phyloP scores from a whole-genome alignment of 108 stramenopile genomes.

The Cyclotella atomus region DNA sequence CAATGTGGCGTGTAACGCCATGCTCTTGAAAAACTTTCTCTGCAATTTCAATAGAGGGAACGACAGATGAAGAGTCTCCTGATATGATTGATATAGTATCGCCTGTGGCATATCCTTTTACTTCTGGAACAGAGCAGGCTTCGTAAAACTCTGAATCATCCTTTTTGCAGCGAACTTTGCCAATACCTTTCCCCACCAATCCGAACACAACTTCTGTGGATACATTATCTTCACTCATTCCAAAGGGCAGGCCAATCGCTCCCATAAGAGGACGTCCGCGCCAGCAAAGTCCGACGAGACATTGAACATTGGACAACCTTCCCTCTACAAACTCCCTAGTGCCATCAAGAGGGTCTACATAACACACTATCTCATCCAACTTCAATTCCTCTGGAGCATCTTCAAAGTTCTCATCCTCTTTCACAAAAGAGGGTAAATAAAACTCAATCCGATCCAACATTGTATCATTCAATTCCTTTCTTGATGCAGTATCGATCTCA shows the following conservation, averaged over 20 bases:
- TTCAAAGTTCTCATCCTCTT: not conserved
- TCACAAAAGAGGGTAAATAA: conserved; percentile 3
- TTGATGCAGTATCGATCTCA: not conserved
- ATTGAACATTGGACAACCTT: conserved; percentile 65
- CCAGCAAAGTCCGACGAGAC: conserved; percentile 61
- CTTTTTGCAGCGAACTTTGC: conserved; percentile 18
- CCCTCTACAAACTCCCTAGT: conserved; percentile 87
- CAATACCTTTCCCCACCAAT: conserved; percentile 48
- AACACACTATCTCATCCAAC: conserved; percentile 33
- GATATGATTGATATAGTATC: conserved; percentile 46
- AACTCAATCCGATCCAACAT: not conserved
- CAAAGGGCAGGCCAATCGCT: conserved; percentile 69
- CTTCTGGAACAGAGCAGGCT: not conserved
- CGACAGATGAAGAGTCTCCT: conserved; percentile 50
- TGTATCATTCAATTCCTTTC: conserved; percentile 6
- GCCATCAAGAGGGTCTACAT: conserved; percentile 82
- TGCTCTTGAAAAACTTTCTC: not conserved
- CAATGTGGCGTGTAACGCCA: conserved; percentile 26
- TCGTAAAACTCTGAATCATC: not conserved
- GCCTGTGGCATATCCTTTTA: conserved; percentile 1
- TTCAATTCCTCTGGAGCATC: conserved; percentile 19
- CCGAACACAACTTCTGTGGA: conserved; percentile 54
- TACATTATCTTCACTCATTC: conserved; percentile 7
- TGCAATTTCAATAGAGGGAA: conserved; percentile 17
- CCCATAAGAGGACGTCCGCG: conserved; percentile 60